Evolutionary conservation across 2,329 filamentous ascomycete species (phyloP).

Genomic region (Calonectria pteridis): DNA sequence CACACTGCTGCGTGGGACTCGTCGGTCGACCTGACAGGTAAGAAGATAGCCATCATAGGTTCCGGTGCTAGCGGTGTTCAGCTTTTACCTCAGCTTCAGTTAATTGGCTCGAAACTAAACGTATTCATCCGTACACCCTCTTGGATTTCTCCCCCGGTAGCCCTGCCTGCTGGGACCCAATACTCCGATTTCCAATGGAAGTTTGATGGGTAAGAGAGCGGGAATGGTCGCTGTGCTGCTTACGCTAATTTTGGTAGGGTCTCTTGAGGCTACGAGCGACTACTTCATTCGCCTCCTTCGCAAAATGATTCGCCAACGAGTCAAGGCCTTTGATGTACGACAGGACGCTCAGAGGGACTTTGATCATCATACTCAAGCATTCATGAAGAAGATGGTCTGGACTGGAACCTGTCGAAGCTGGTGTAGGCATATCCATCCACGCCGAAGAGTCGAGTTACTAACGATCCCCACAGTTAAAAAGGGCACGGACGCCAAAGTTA

Average conservation of each 20-base stretch:
- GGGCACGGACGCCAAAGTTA: constrained; percentile 54
- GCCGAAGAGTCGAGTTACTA: neutral
- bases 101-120: constrained; percentile 53
- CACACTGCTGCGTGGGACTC: constrained; percentile 61
- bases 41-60: constrained; percentile 54
- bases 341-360: constrained; percentile 59
- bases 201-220: constrained; percentile 34
- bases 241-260: constrained; percentile 22
- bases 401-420: constrained; percentile 57
- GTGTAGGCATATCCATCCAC: constrained; percentile 50
- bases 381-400: constrained; percentile 59
- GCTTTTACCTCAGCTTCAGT: constrained; percentile 57
- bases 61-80: constrained; percentile 52
- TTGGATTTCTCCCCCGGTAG: constrained; percentile 55
- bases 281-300: constrained; percentile 44
- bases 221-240: fast-evolving
- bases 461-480: constrained; percentile 26
- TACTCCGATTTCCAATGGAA: constrained; percentile 44
- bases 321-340: constrained; percentile 36
- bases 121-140: constrained; percentile 61
- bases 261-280: constrained; percentile 43
- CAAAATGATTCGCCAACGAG: constrained; percentile 37
- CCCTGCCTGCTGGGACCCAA: constrained; percentile 42
- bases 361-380: constrained; percentile 54
- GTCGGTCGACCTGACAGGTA: constrained; percentile 50